Evolutionary conservation across 441 rosid species (phyloP).

Genomic region (Geranium incanum): DNA sequence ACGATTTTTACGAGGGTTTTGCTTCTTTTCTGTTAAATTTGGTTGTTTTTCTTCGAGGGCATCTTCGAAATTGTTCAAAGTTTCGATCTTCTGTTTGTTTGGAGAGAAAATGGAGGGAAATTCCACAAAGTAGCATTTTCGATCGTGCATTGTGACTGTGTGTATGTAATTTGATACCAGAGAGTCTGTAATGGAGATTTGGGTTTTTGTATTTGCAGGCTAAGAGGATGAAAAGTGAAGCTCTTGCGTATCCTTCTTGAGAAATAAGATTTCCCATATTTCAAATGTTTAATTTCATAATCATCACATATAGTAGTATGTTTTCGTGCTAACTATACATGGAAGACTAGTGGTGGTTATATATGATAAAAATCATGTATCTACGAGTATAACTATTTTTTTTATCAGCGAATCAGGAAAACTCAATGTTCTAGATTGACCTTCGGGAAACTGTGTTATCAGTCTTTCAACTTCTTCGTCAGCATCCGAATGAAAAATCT

Average conservation of each 20-base stretch:
- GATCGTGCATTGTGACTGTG: background rate
- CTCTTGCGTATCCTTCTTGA: constrained; percentile 68
- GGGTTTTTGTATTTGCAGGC: constrained; percentile 26
- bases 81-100: background rate
- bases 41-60: background rate
- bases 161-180: background rate
- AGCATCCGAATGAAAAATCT: no score
- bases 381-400: no score
- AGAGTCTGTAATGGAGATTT: background rate
- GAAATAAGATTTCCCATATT: background rate
- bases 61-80: background rate
- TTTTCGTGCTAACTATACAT: no score
- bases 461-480: no score
- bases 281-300: no score
- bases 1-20: background rate
- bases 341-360: no score
- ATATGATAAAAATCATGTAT: no score
- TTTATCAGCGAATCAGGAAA: no score
- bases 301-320: no score
- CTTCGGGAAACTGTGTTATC: no score
- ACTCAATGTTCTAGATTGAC: no score
- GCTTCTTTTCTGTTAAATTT: background rate
- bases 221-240: constrained; percentile 65
- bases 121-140: background rate
- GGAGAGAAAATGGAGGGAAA: background rate